phyloP scores from a whole-genome alignment of 352 stramenopile genomes.

The Phytophthora citricola region DNA sequence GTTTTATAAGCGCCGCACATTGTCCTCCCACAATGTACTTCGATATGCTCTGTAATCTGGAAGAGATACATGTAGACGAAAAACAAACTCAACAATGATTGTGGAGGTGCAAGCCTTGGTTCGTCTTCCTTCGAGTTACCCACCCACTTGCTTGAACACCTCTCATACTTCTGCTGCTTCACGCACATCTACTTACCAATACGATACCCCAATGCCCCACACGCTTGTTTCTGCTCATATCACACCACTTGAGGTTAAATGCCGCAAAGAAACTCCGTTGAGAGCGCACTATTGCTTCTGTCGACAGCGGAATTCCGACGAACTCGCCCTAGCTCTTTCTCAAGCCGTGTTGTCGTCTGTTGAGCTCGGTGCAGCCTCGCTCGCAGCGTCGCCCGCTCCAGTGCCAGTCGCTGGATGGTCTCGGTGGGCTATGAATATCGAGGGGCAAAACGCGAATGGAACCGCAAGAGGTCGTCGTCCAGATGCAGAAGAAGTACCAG shows the following conservation, averaged over 20 bases:
- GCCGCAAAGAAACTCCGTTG: constrained; percentile 73
- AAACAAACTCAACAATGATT: constrained; percentile 12
- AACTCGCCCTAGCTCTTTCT: constrained; percentile 64
- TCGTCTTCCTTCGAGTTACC: constrained; percentile 32
- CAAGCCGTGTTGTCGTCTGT: constrained; percentile 59
- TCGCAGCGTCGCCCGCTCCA: constrained; percentile 53
- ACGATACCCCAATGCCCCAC: background rate
- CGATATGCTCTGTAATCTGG: constrained; percentile 71
- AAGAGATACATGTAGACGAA: constrained; percentile 22
- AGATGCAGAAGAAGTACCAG: constrained; percentile 42
- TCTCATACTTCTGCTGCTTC: constrained; percentile 8
- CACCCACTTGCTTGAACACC: constrained; percentile 8
- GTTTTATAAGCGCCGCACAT: constrained; percentile 89
- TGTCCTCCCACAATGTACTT: constrained; percentile 77
- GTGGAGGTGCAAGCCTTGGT: constrained; percentile 26
- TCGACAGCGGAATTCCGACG: constrained; percentile 51
- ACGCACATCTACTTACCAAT: constrained; percentile 4
- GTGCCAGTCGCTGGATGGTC: constrained; percentile 60
- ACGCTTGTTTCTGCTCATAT: constrained; percentile 4
- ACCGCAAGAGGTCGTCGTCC: constrained; percentile 39
- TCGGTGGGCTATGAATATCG: constrained; percentile 43
- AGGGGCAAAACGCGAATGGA: constrained; percentile 40
- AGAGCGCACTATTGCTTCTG: constrained; percentile 44
- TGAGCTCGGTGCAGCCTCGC: constrained; percentile 59
- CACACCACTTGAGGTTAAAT: constrained; percentile 39